phyloP scores from a whole-genome alignment of 352 stramenopile species.

The Aphanomyces astaci region DNA sequence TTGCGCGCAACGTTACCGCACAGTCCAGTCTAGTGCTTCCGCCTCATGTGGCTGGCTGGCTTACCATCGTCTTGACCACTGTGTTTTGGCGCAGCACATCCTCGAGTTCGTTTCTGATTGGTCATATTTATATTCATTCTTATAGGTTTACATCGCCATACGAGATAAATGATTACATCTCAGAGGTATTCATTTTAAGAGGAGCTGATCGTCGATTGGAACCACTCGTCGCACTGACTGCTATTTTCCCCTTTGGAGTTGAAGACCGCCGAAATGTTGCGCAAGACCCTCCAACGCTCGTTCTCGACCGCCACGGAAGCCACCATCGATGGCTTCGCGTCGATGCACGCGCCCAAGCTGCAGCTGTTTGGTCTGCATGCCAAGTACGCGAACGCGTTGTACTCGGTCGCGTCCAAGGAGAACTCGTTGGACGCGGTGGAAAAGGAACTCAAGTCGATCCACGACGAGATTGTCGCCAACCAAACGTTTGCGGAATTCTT shows the following conservation, averaged over 20 bases:
- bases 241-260: conserved; percentile 23
- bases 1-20: no score
- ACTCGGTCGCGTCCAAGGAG: conserved; percentile 90
- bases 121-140: neutral
- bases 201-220: neutral
- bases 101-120: no score
- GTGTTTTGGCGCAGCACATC: no score
- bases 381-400: conserved; percentile 96
- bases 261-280: conserved; percentile 7
- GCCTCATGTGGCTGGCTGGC: no score
- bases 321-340: conserved; percentile 54
- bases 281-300: conserved; percentile 19
- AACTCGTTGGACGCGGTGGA: conserved; percentile 74
- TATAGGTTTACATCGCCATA: neutral
- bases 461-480: conserved; percentile 79
- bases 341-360: conserved; percentile 85
- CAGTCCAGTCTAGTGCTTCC: no score
- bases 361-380: conserved; percentile 95
- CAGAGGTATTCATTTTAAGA: neutral
- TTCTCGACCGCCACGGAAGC: conserved; percentile 16
- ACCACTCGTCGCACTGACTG: conserved; percentile 18
- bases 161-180: no score
- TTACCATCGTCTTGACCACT: no score
- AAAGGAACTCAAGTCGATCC: conserved; percentile 82
- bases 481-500: conserved; percentile 90